Evolutionary conservation across 2,329 filamentous ascomycete genomes (phyloP), one percentile per base, ranked within the genome.

Genomic region (Huntiella omanensis): DNA sequence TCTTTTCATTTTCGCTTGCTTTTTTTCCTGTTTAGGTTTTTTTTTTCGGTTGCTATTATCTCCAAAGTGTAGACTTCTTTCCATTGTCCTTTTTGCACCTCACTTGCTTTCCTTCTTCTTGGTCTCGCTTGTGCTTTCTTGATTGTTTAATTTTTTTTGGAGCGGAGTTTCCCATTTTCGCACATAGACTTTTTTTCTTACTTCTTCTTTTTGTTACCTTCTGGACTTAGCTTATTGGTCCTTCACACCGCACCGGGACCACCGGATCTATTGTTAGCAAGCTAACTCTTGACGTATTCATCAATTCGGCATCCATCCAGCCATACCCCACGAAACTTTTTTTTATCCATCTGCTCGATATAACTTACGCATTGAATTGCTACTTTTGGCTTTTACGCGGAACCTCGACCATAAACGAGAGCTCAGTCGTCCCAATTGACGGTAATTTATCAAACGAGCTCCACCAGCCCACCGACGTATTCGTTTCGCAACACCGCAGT

Each of bases 61-160:
- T 38, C 16, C 33, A 22, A 19, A 43, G 36, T 22, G 16, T 17
- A 43, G 32, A 43, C 41, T 28, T 11, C 33, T 13, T n/a, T 22
- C 12, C 33, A 19, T n/a, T 13, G 35, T 38, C 13, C 15, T n/a
- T 22, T 41, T 11, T 15, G 41, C 28, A 33, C 36, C 19, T 46
- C 12, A 6, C 22, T 34, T 17, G 12, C 34, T 43, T 35, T 13
- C 17, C 17, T 15, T 43, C 12, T 33, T 34, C 22, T 13, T 43
- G 33, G 33, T 43, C 17, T 11, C 13, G 13, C 28, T 28, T 22
- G 37, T 33, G 28, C 17, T 39, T 38, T 39, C 16, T 38, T 45
- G 43, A 43, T 43, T 16, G 40, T 33, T 43, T 34, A 33, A 43
- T 33, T 43, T 43, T 41, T 15, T 36, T 33, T 33, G 17, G 33